These are phyloP conservation scores for Scheffersomyces illinoinensis DNA, from an alignment of 1,139 yeast genomes.

Conservation along the genomic window DNA sequence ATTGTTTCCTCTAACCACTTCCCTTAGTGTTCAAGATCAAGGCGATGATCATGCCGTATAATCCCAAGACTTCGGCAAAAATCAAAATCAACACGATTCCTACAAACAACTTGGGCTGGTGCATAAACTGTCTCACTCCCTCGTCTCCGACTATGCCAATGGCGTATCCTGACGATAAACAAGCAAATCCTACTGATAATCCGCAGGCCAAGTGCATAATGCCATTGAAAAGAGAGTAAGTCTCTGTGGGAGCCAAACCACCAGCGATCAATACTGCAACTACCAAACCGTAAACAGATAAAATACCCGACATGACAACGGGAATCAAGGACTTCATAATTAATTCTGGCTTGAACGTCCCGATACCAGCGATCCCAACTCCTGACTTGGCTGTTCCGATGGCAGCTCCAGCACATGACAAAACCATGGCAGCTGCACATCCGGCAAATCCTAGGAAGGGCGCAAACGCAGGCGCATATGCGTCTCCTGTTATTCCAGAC, in stretches of 20 bases:
- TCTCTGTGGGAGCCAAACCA: conserved; percentile 72
- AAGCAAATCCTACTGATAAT: conserved; percentile 90
- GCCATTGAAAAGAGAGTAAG: conserved; percentile 88
- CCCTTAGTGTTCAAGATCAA: conserved; percentile 89
- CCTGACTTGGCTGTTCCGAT: conserved; percentile 99
- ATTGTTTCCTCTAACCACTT: conserved; percentile 24
- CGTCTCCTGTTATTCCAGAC: conserved; percentile 43
- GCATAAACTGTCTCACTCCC: conserved; percentile 95
- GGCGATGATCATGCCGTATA: conserved; percentile 93
- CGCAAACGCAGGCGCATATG: conserved; percentile 82
- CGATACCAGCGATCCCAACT: conserved; percentile 91
- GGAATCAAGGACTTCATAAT: conserved; percentile 87
- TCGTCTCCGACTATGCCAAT: conserved; percentile 99
- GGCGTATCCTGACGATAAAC: conserved; percentile 96
- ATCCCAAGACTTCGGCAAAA: conserved; percentile 97
- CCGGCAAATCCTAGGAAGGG: conserved; percentile 97
- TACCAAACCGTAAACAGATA: conserved; percentile 94
- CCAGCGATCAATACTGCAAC: conserved; percentile 97
- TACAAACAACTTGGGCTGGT: conserved; percentile 94
- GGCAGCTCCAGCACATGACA: conserved; percentile 95
- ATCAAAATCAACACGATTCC: conserved; percentile 92
- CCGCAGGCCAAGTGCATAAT: conserved; percentile 98
- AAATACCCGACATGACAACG: conserved; percentile 97
- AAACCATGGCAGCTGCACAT: conserved; percentile 87
- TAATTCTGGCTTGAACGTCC: conserved; percentile 80